phyloP scores from a whole-genome alignment of 495 filamentous ascomycete species.

The Aspergillus carlsbadensis region DNA sequence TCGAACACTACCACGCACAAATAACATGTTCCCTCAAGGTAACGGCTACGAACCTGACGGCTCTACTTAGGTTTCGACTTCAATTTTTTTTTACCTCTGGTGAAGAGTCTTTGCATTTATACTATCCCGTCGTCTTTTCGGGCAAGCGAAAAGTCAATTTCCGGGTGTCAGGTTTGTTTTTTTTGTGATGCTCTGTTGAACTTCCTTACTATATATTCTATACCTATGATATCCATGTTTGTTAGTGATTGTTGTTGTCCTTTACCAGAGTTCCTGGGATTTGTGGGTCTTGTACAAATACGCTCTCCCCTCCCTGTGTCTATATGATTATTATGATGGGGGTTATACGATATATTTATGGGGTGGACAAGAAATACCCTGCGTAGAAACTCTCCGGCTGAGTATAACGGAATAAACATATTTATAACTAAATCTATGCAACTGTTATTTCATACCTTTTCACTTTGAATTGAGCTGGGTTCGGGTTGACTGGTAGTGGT shows the following conservation, averaged over 20 bases:
- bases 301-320: background rate
- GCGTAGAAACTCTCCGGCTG: too few species aligned
- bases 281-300: conserved; percentile 4
- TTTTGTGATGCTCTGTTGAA: background rate
- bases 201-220: background rate
- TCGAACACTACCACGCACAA: conserved; percentile 16
- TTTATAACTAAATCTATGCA: background rate
- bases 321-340: background rate
- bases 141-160: background rate
- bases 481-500: too few species aligned
- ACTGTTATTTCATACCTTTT: too few species aligned
- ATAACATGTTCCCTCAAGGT: conserved; percentile 14
- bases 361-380: background rate
- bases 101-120: too few species aligned
- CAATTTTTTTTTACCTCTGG: too few species aligned
- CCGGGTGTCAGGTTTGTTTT: too few species aligned
- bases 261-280: background rate
- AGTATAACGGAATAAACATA: background rate
- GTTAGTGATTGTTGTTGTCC: background rate
- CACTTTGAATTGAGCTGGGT: too few species aligned
- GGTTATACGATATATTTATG: background rate
- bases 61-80: background rate
- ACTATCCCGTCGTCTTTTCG: too few species aligned
- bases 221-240: background rate
- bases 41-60: conserved; percentile 16